phyloP scores from a whole-genome alignment of 352 stramenopile genomes.

The Thraustochytrium striatum region DNA sequence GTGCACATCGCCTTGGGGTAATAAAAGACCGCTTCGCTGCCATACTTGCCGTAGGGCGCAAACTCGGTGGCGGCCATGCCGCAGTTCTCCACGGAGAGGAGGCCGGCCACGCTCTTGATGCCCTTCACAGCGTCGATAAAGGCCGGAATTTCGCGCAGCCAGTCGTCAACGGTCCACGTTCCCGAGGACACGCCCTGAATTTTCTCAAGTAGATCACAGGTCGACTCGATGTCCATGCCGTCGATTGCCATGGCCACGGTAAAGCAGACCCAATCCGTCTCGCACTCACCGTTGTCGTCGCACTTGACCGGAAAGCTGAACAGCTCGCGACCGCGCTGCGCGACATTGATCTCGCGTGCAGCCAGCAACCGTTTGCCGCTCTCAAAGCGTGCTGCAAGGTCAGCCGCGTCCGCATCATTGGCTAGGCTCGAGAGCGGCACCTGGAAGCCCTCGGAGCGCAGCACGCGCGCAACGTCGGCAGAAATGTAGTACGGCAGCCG shows the following conservation, averaged over 20 bases:
- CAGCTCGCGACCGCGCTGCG: neutral
- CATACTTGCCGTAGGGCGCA: slow-evolving; percentile 13
- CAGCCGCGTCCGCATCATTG: neutral
- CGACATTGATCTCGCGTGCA: neutral
- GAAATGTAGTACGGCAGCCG: slow-evolving; percentile 31
- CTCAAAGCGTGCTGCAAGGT: neutral
- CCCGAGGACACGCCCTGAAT: slow-evolving; percentile 18
- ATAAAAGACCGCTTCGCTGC: slow-evolving; percentile 37
- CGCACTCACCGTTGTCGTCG: slow-evolving; percentile 10
- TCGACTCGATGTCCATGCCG: slow-evolving; percentile 41
- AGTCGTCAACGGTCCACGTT: slow-evolving; percentile 40
- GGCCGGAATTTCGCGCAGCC: slow-evolving; percentile 12
- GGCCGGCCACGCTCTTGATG: slow-evolving; percentile 14
- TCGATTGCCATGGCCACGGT: slow-evolving; percentile 21
- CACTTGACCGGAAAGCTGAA: slow-evolving; percentile 31
- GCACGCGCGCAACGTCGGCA: slow-evolving; percentile 9
- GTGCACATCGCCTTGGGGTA: slow-evolving; percentile 46
- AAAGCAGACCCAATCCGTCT: slow-evolving; percentile 18
- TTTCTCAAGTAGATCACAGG: slow-evolving; percentile 43
- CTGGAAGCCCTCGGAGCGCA: slow-evolving; percentile 24
- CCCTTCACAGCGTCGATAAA: slow-evolving; percentile 38
- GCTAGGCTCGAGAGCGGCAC: neutral
- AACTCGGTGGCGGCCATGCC: neutral
- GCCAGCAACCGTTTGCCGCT: neutral
- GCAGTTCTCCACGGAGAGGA: slow-evolving; percentile 19